phyloP scores from a whole-genome alignment of 23 red algal genomes.

The Gracilariopsis chorda region DNA sequence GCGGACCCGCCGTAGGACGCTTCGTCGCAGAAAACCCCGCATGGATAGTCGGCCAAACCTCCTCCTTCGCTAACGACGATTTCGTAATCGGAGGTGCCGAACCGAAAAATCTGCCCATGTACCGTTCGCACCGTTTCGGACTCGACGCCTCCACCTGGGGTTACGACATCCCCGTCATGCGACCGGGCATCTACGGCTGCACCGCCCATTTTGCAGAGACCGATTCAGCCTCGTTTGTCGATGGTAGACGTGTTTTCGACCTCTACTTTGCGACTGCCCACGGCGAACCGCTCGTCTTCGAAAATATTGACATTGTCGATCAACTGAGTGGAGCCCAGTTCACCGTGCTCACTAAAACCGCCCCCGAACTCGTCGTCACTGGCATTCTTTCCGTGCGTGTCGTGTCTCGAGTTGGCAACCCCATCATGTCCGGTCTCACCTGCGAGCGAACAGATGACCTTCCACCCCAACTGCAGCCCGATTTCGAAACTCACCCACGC shows the following conservation, averaged over 20 bases:
- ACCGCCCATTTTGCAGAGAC: slow-evolving; percentile 52
- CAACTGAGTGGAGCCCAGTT: slow-evolving; percentile 32
- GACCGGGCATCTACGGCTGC: slow-evolving; percentile 44
- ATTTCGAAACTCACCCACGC: not conserved
- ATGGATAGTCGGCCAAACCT: slow-evolving; percentile 17
- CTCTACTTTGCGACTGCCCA: not conserved
- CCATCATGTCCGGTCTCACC: slow-evolving; percentile 41
- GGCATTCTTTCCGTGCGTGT: slow-evolving; percentile 38
- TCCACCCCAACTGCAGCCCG: not conserved
- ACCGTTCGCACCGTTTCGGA: slow-evolving; percentile 32
- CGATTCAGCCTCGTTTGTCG: slow-evolving; percentile 13
- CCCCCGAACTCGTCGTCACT: not conserved
- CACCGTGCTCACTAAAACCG: slow-evolving; percentile 49
- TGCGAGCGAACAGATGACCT: slow-evolving; percentile 36
- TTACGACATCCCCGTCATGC: slow-evolving; percentile 34
- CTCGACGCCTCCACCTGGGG: slow-evolving; percentile 31
- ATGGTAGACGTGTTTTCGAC: slow-evolving; percentile 33
- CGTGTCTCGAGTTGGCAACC: not conserved
- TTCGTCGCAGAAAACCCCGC: slow-evolving; percentile 30
- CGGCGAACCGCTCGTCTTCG: not conserved
- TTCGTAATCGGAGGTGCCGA: slow-evolving; percentile 35
- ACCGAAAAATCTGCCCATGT: slow-evolving; percentile 8
- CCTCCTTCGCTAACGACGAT: not conserved
- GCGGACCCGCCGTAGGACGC: slow-evolving; percentile 41
- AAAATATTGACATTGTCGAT: slow-evolving; percentile 23